Evolutionary conservation across 1,284 basidiomycete species (phyloP).

Genomic region (Boletus calvinii): DNA sequence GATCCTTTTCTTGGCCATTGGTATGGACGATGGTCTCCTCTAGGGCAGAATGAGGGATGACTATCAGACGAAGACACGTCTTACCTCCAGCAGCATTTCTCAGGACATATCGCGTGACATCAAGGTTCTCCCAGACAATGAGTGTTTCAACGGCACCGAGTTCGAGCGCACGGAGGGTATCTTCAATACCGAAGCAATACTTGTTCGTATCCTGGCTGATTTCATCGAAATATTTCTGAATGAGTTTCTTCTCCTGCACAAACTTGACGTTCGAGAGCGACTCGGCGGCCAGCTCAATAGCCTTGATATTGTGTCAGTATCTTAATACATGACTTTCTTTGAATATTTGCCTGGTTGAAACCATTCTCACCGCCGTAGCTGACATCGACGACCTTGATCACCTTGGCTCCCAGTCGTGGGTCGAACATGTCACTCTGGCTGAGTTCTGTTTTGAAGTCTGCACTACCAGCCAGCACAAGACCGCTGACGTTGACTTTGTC

Average conservation of each 20-base stretch:
- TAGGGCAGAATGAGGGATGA: conserved; percentile 29
- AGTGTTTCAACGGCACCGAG: conserved; percentile 96
- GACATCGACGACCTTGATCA: conserved; percentile 98
- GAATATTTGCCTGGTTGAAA: conserved; percentile 81
- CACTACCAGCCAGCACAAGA: conserved; percentile 95
- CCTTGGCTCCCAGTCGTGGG: conserved; percentile 80
- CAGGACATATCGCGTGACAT: conserved; percentile 81
- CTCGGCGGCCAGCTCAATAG: conserved; percentile 95
- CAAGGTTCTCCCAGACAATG: conserved; percentile 98
- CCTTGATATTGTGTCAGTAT: conserved; percentile 47
- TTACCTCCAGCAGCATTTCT: conserved; percentile 88
- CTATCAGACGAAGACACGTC: conserved; percentile 21
- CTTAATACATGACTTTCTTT: not conserved
- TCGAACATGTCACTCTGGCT: conserved; percentile 98
- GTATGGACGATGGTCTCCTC: conserved; percentile 83
- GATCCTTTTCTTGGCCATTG: conserved; percentile 86
- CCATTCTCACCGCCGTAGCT: conserved; percentile 99
- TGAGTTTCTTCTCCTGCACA: conserved; percentile 97
- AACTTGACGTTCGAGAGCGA: conserved; percentile 98
- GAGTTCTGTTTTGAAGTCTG: conserved; percentile 99
- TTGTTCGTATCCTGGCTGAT: conserved; percentile 97
- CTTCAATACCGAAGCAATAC: conserved; percentile 98
- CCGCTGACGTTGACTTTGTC: conserved; percentile 99
- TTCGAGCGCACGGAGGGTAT: conserved; percentile 96
- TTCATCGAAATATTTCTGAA: conserved; percentile 99